These are phyloP conservation scores for Chlamydomonas schloesseri DNA, from an alignment of 139 green algal species.

Conservation along the genomic window DNA sequence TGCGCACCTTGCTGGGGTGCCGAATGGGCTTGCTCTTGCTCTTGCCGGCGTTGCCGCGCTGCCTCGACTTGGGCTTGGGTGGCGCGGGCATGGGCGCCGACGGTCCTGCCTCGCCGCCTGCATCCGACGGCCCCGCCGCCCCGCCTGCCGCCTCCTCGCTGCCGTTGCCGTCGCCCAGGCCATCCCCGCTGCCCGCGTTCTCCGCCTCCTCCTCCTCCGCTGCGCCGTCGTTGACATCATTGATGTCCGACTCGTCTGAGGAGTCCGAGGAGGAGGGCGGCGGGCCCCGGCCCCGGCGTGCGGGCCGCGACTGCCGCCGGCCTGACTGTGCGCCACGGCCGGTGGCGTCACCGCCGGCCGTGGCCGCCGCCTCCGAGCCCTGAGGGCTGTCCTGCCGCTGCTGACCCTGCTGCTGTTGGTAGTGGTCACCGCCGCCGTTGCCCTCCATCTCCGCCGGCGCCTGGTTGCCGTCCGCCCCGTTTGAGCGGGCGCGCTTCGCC, in stretches of 20 bases:
- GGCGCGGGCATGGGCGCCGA: neutral
- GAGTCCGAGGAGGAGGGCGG: neutral
- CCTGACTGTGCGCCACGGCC: no score
- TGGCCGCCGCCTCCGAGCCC: neutral
- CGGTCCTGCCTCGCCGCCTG: neutral
- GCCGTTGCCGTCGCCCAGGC: neutral
- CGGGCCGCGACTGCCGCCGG: neutral
- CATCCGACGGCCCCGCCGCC: neutral
- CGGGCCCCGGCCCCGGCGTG: neutral
- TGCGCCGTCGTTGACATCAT: neutral
- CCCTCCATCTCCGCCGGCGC: no score
- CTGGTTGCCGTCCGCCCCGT: no score
- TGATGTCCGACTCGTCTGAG: neutral
- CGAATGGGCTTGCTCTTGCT: slow-evolving; percentile 29
- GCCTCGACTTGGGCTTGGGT: neutral
- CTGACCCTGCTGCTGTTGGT: neutral
- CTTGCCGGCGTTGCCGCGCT: neutral
- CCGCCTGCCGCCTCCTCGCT: neutral
- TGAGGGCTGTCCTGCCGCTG: neutral
- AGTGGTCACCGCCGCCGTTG: no score
- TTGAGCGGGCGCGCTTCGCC: no score
- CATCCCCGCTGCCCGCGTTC: neutral
- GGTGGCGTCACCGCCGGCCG: no score
- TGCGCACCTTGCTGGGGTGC: slow-evolving; percentile 38
- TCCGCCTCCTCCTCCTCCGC: neutral